These are phyloP conservation scores for Brassica balearica DNA, from an alignment of 441 rosid genomes.

Conservation along the genomic window DNA sequence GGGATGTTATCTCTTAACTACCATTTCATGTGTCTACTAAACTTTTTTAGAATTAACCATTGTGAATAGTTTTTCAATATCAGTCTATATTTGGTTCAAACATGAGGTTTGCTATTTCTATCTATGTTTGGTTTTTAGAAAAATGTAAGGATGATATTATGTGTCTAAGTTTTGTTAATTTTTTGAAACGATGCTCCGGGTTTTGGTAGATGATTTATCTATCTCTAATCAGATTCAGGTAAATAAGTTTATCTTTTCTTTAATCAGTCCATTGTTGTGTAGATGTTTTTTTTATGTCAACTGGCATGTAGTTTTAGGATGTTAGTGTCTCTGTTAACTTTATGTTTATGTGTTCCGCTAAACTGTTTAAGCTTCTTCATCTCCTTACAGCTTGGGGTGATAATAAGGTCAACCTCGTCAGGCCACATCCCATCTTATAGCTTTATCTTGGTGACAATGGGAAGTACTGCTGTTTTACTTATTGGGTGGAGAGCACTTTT, in stretches of 20 bases:
- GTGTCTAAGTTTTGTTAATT: background rate
- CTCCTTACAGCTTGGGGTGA: constrained; percentile 68
- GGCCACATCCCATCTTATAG: constrained; percentile 68
- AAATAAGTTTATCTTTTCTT: background rate
- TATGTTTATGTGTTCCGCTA: constrained; percentile 2
- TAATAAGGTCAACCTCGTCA: constrained; percentile 64
- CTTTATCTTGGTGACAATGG: constrained; percentile 83
- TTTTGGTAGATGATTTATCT: background rate
- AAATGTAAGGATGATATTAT: background rate
- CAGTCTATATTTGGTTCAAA: background rate
- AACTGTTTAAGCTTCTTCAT: constrained; percentile 6
- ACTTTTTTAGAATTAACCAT: background rate
- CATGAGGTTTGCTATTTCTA: background rate
- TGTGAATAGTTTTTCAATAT: background rate
- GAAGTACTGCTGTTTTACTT: constrained; percentile 81
- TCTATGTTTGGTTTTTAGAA: background rate
- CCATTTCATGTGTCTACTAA: background rate
- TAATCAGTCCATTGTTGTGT: background rate
- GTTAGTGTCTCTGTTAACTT: constrained; percentile 16
- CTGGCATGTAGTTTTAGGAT: constrained; percentile 1
- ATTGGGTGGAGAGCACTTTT: constrained; percentile 80
- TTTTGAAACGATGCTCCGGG: background rate
- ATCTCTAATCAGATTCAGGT: background rate
- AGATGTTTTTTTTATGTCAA: background rate
- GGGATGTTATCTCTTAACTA: constrained; percentile 8